Base-by-base conservation (phyloP, 768 basidiomycete species). In the Crassisporium funariophilum region DNA sequence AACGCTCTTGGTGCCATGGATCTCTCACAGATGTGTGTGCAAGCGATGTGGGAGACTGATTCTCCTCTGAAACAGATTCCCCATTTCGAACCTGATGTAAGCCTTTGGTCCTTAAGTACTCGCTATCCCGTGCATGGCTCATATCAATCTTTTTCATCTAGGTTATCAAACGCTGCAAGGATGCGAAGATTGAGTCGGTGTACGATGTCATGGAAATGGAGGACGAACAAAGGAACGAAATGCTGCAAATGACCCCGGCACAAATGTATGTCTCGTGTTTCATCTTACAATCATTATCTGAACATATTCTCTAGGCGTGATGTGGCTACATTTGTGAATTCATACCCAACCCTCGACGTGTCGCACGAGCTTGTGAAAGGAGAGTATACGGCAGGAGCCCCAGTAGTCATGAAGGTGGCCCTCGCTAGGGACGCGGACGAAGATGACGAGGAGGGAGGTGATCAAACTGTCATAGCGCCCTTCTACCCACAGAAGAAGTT, bases 131-230 rank as follows among this genome's bases (percentile, higher is more conserved):
- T 36, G 1, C 35, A 4, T 35, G 5, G 12, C 12, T 21, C 12
- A 20, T 52, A 16, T 16, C 37, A 15, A 22, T 41, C 11, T 41
- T 42, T 21, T 44, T n/a, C 16, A 53, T 27, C 12, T 29, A 91
- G 86, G 83, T 88, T 34, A 73, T 98, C 61, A 80, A 83, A 59
- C 82, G 94, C 8, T 98, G 94, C 73, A 88, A 88, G 61, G 81
- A 76, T 0, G 88, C 84, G 5, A 80, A 80, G 6, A 74, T 97
- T 44, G 91, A 92, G 49, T 88, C 90, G 1, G 94, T 99, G 0
- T 97, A 98, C 63, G 97, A 98, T 62, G 79, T 98, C 52, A 97
- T 98, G 91, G 97, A 98, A 65, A 84, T 98, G 83, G 97, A 98
- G 61, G 95, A 98, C 57, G 87, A 89, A 48, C 78, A 90, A 60